Conservation (phyloP, 23 red algal species). For the Chondrus crispus region DNA sequence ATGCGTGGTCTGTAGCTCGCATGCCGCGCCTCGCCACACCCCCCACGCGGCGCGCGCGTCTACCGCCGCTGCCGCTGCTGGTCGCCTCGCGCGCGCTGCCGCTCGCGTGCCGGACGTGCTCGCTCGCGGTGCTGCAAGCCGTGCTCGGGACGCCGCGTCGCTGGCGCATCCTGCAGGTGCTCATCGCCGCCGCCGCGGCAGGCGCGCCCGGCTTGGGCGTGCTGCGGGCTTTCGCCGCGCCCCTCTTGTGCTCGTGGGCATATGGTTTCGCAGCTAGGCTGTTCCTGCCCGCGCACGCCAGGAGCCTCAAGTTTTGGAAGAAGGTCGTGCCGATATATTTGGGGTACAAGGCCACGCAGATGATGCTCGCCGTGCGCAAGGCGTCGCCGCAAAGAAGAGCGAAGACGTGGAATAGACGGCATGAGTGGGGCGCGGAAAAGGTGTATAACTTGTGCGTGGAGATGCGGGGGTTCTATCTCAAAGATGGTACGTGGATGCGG, state of each 20-base stretch:
- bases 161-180: constrained; percentile 33
- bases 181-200: constrained; percentile 18
- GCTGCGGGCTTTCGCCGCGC: neutral
- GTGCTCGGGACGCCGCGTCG: constrained; percentile 7
- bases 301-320: constrained; percentile 82
- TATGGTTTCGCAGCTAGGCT: neutral
- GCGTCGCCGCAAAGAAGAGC: neutral
- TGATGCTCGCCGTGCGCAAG: constrained; percentile 10
- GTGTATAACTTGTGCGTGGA: constrained; percentile 85
- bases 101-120: neutral
- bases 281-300: constrained; percentile 30
- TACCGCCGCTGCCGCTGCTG: no score
- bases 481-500: constrained; percentile 89
- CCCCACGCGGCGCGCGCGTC: neutral
- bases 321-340: constrained; percentile 83
- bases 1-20: no score
- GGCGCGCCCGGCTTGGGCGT: neutral
- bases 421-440: constrained; percentile 82
- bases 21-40: neutral
- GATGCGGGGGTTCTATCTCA: constrained; percentile 88
- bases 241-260: constrained; percentile 23
- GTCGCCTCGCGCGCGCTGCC: no score
- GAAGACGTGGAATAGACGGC: constrained; percentile 68
- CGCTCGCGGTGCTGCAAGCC: constrained; percentile 31
- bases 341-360: constrained; percentile 76